A percentile compares a stretch with the other conserved stretches of the same genome.
These are phyloP conservation scores for Tuber calosporum DNA, from an alignment of 495 filamentous ascomycete species.

Conservation along the genomic window DNA sequence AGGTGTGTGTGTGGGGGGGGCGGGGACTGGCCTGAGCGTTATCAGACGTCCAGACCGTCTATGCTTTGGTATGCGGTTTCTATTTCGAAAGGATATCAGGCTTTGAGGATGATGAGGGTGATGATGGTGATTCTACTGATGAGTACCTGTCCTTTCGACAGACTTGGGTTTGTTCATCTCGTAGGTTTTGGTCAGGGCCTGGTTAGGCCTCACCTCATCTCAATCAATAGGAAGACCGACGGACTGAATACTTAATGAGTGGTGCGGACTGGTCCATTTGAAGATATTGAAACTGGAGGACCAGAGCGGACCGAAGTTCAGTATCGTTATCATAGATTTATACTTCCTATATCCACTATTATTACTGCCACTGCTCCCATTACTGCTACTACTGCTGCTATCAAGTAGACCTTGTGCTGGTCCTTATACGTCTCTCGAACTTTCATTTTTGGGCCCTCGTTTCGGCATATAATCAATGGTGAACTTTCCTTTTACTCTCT, in stretches of 20 bases:
- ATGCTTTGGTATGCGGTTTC: neutral
- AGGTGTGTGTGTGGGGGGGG: neutral
- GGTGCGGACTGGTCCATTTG: neutral
- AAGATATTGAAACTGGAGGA: neutral
- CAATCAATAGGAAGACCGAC: neutral
- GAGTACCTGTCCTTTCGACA: neutral
- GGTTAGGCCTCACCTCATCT: neutral
- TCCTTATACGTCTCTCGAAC: neutral
- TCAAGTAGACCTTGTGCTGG: neutral
- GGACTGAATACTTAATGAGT: constrained; percentile 2
- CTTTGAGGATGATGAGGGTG: neutral
- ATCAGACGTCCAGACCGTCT: constrained; percentile 1
- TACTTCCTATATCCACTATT: neutral
- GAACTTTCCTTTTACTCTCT: neutral
- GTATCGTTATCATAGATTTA: neutral
- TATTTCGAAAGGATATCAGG: neutral
- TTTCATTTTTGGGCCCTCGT: neutral
- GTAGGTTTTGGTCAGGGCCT: neutral
- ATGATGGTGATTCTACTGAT: neutral
- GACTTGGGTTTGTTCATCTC: neutral
- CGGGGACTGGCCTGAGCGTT: neutral
- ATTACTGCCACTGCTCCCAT: neutral
- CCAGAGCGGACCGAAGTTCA: neutral
- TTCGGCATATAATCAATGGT: neutral
- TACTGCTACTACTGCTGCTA: neutral